Percentiles rank a stretch among this genome's conserved stretches.
Evolutionary conservation across 495 filamentous ascomycete genomes (phyloP).

Genomic region (Amorphotheca resinae): DNA sequence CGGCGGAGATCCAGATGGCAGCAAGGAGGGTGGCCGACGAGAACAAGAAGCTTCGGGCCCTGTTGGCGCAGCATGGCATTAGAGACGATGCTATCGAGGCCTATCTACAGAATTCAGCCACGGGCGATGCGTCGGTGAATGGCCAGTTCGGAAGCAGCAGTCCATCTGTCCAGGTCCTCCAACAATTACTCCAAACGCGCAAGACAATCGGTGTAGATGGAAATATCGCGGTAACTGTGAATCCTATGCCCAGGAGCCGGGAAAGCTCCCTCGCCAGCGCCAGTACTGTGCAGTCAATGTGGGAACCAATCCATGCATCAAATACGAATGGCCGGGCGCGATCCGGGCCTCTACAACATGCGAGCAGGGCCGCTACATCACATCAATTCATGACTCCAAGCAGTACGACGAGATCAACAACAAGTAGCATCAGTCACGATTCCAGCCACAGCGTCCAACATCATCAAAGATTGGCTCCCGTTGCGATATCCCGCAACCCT

Average conservation of each 20-base stretch:
- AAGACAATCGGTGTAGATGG: constrained; percentile 13
- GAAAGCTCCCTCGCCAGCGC: constrained; percentile 12
- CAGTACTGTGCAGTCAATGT: constrained; percentile 12
- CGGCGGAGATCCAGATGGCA: constrained; percentile 48
- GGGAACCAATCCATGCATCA: constrained; percentile 12
- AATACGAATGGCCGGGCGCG: constrained; percentile 6
- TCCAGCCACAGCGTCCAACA: constrained; percentile 2
- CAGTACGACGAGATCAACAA: constrained; percentile 11
- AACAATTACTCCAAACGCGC: constrained; percentile 15
- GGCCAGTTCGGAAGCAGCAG: constrained; percentile 5
- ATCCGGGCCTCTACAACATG: background rate
- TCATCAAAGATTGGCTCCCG: constrained; percentile 4
- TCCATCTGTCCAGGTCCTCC: constrained; percentile 9
- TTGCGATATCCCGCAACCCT: constrained; percentile 12
- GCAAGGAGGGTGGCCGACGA: constrained; percentile 51
- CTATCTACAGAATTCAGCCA: constrained; percentile 10
- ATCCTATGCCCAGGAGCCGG: constrained; percentile 4
- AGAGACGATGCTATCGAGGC: constrained; percentile 30
- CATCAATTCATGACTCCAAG: constrained; percentile 18
- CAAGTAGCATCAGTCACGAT: constrained; percentile 9
- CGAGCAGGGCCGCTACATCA: constrained; percentile 7
- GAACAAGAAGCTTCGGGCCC: constrained; percentile 41
- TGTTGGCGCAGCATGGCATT: constrained; percentile 34
- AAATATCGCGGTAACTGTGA: background rate
- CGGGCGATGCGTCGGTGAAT: constrained; percentile 5